Base-by-base conservation (phyloP, 2,329 filamentous ascomycete species). In the Ascochyta lentis region DNA sequence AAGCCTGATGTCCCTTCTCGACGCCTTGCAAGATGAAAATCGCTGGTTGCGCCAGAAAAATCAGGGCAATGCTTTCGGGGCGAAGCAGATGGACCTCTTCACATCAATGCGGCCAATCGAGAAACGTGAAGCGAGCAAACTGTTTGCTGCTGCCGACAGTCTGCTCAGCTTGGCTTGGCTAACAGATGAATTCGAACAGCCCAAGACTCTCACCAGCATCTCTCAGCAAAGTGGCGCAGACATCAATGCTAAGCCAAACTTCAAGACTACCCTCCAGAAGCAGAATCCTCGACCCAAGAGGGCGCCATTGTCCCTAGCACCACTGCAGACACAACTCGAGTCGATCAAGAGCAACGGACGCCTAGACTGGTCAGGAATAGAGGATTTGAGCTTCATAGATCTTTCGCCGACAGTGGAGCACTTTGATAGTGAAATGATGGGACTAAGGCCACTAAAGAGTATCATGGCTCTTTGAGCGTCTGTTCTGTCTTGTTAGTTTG, bases 1-100 rank as follows among this genome's bases (percentile, higher is more conserved):
- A 7, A 54, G 58, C 13, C 31, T 65, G 13, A 57, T 58, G 39
- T 59, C 62, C 0, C 57, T 71, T 27, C 44, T 72, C 16, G 54
- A 64, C 7, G 70, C 70, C 19, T 55, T 72, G 3, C 58, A 63
- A n/a, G 59, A 59, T 19, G 69, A 73, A 26, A 73, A 72, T 33
- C 64, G 64, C 16, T 73, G 68, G 68, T 56, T 73, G 27, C 68
- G 70, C 16, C 60, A 60, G 24, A 65, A 65, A 6, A 65, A 70
- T 34, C 47, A 69, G 41, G 41, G 55, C 7, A 58, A 61, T 6
- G 49, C 62, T 24, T 66, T 68, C 31, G 42, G 38, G n/a, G 26
- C 47, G 2, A 37, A 38, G 26, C 47, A 56, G n/a, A 4, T 56
- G 15, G 42, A 46, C 7, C 31, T 56, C 6, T 45, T 56, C 42